Base-by-base conservation (phyloP, 2,329 filamentous ascomycete genomes). In the Teratosphaeria zuluensis region DNA sequence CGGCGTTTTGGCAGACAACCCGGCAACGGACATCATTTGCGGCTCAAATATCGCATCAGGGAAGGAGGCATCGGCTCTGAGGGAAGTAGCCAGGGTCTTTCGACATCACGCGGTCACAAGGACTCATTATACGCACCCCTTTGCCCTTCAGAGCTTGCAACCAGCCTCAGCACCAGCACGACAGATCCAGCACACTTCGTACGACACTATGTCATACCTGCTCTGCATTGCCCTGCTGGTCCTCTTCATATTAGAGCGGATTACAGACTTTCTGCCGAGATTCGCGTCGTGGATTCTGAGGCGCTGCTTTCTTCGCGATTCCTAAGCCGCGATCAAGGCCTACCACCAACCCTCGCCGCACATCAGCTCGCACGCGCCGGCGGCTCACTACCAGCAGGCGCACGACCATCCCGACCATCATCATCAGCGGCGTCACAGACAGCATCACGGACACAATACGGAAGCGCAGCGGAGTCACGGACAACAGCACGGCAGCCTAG, bases 281-380 rank as follows among this genome's bases (percentile, higher is more conserved):
- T 99, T 73, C 85, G 88, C 53, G 85, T 97, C 46, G 92, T 95
- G 67, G 90, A 96, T 73, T 88, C 91, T 0, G 94, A 97, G 74
- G 87, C 92, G 4, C 76, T 97, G 8, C 76, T 97, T 51, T 96
- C 92, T 75, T 96, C 92, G 14, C 87, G 90, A 33, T 96, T 97
- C 69, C 91, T 96, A 83, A 91, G 90, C 14, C 83, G 90, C 42
- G 92, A 96, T 70, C 91, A 96, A 58, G 58, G 61, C 42, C 33
- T 61, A 46, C 64, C 61, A 24, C 60, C 64, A 28, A 57, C 61
- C 8, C 58, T 58, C 16, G 19, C 31, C 16, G 60, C 53, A 8
- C 42, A 48, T 48, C 42, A 48, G n/a, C 42, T 48, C 42, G 42
- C 42, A 21, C 42, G 42, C n/a, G 62, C 54, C 42, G 69, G 66